Evolutionary conservation across 2,329 filamentous ascomycete genomes (phyloP), one percentile per base, ranked within the genome.

Genomic region (Alternaria dauci): DNA sequence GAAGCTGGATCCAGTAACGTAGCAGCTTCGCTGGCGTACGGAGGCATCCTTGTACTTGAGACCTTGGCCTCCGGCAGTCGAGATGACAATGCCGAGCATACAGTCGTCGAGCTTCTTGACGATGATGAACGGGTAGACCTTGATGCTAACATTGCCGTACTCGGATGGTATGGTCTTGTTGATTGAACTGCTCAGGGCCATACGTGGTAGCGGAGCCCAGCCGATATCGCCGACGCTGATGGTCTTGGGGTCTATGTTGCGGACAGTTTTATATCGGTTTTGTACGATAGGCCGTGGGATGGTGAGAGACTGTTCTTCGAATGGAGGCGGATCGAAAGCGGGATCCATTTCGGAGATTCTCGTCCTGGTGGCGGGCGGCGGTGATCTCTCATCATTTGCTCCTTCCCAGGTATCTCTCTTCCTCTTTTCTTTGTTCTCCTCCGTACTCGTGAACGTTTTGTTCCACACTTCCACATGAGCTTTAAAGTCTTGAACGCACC

Each of bases 31-130:
- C 34, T 39, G 43, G 2, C 44, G 53, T 4, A 50, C n/a, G 5
- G 34, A 30, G 1, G 7, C 16, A 1, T 7, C 7, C 34, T 47
- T 46, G 18, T 28, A 3, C 11, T 7, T 7, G 16, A 55, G 43
- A 1, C 53, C 53, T 1, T 26, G 18, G 26, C 32, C 53, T 4
- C 18, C 3, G 3, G 34, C 42, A 7, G 34, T 26, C 2, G 43
- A 14, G 11, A 55, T 50, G 34, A 41, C 23, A 4, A 41, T 1
- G 7, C 34, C 53, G 1, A 55, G 7, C 43, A 55, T 55, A 32
- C 44, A 48, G 53, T 55, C 43, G 16, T 30, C 12, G 9, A 55
- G 44, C 43, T 50, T 55, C 26, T 50, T 41, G 32, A 50, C 53
- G 14, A 55, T 41, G 26, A 55, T 41, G 12, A 55, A 47, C 1